phyloP scores from a whole-genome alignment of 2,329 filamentous ascomycete species.

The Phoma herbarum region DNA sequence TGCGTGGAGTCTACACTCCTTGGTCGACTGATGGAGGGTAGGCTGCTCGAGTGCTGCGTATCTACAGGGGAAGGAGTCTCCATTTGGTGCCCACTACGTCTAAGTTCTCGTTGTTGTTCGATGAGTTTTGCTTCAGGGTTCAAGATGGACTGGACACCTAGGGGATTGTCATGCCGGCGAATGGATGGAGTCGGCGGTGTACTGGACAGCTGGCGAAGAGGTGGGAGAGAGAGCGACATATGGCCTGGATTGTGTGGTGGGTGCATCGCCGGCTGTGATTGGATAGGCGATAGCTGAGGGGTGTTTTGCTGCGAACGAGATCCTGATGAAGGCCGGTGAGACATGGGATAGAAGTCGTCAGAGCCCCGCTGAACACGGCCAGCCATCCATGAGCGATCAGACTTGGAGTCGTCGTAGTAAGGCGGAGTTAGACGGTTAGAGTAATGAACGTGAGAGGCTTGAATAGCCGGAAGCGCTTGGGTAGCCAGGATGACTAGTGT shows the following conservation, averaged over 20 bases:
- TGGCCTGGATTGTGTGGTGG: constrained; percentile 32
- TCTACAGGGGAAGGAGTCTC: constrained; percentile 54
- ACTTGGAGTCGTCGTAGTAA: constrained; percentile 42
- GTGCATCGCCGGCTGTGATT: constrained; percentile 38
- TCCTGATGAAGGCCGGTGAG: constrained; percentile 33
- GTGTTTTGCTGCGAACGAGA: constrained; percentile 38
- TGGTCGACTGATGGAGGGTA: constrained; percentile 48
- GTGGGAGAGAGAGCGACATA: constrained; percentile 42
- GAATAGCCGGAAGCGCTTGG: constrained; percentile 49
- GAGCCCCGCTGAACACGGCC: constrained; percentile 41
- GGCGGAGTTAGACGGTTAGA: constrained; percentile 45
- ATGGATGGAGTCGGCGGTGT: constrained; percentile 48
- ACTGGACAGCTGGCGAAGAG: constrained; percentile 46
- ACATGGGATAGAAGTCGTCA: constrained; percentile 46
- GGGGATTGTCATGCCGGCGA: constrained; percentile 45
- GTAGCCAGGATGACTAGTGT: constrained; percentile 50
- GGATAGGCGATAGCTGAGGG: constrained; percentile 41
- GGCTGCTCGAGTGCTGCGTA: constrained; percentile 45
- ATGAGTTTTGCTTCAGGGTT: constrained; percentile 54
- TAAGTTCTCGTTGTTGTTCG: constrained; percentile 42
- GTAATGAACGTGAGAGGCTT: constrained; percentile 46
- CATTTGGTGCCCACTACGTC: constrained; percentile 56
- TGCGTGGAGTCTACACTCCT: constrained; percentile 46
- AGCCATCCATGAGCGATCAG: constrained; percentile 49
- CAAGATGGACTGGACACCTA: constrained; percentile 57